A percentile compares a stretch with the other conserved stretches of the same genome.
These are phyloP conservation scores for Globisporangium camurandrum DNA, from an alignment of 352 stramenopile genomes.

Conservation along the genomic window DNA sequence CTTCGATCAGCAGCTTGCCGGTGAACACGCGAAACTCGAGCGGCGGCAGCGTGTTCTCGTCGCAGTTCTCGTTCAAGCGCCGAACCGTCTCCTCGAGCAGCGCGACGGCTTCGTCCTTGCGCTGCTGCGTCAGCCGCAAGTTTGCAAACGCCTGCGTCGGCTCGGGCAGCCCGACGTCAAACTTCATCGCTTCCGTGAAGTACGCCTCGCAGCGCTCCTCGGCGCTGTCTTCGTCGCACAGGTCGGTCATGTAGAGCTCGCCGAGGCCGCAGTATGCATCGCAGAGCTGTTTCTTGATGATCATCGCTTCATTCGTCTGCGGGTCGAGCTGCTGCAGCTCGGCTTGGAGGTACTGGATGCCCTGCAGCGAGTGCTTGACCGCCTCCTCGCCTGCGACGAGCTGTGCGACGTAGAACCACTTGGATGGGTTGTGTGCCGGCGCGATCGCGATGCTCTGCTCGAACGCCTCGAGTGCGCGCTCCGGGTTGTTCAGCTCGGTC, in stretches of 20 bases:
- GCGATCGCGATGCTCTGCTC: conserved; percentile 58
- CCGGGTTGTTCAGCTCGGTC: conserved; percentile 76
- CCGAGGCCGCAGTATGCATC: conserved; percentile 92
- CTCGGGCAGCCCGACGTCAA: conserved; percentile 88
- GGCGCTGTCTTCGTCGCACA: conserved; percentile 90
- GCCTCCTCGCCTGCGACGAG: conserved; percentile 67
- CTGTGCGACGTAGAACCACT: conserved; percentile 84
- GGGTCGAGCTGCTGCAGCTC: conserved; percentile 36
- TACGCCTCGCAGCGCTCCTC: conserved; percentile 90
- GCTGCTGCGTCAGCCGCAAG: conserved; percentile 90
- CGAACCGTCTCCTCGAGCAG: conserved; percentile 90
- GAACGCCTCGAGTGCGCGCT: conserved; percentile 67
- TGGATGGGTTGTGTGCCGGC: conserved; percentile 65
- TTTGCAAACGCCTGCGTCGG: conserved; percentile 93
- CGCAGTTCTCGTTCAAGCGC: conserved; percentile 74
- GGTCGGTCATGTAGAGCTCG: conserved; percentile 97
- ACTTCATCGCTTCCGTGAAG: conserved; percentile 85
- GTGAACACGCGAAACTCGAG: conserved; percentile 81
- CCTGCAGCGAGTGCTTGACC: conserved; percentile 57
- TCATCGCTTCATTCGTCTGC: conserved; percentile 37
- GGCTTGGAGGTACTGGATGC: conserved; percentile 55
- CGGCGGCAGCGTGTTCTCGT: conserved; percentile 66
- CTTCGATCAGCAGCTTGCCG: conserved; percentile 82
- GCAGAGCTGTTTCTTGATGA: conserved; percentile 89
- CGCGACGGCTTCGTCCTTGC: conserved; percentile 82